These are phyloP conservation scores for Amborella trichopoda DNA, from an alignment of 164 flowering plant species.

Conservation along the genomic window DNA sequence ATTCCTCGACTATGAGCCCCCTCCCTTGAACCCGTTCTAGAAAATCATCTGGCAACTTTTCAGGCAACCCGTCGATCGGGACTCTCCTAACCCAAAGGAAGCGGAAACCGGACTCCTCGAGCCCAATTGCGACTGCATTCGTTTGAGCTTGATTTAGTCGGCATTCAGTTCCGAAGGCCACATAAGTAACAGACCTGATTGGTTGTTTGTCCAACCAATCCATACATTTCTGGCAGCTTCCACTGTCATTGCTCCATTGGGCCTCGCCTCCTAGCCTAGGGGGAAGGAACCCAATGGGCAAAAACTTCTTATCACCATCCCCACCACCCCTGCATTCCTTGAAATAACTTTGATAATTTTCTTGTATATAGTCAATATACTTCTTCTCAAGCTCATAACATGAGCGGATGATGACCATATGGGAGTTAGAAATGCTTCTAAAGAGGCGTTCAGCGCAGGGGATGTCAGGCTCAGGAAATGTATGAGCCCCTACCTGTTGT, in stretches of 20 bases:
- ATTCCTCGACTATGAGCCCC: conserved; percentile 19
- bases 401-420: conserved; percentile 14
- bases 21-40: conserved; percentile 9
- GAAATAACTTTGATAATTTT: too few relatives aligned
- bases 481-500: conserved; percentile 1
- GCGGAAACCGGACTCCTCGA: conserved; percentile 18
- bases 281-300: conserved; percentile 28
- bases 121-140: conserved; percentile 22
- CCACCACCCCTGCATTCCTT: neutral
- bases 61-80: neutral
- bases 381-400: conserved; percentile 22
- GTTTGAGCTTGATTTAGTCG: conserved; percentile 20
- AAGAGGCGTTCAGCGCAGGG: conserved; percentile 2
- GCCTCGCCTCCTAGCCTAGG: conserved; percentile 3
- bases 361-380: conserved; percentile 15
- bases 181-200: conserved; percentile 12
- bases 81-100: conserved; percentile 27
- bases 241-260: neutral
- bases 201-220: conserved; percentile 23
- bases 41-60: conserved; percentile 17
- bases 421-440: conserved; percentile 6
- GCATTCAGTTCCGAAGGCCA: conserved; percentile 32
- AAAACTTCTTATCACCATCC: conserved; percentile 5
- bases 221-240: too few relatives aligned
- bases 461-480: too few relatives aligned